These are phyloP conservation scores for Arctium lappa DNA, from an alignment of 129 eudicot species.

Conservation along the genomic window DNA sequence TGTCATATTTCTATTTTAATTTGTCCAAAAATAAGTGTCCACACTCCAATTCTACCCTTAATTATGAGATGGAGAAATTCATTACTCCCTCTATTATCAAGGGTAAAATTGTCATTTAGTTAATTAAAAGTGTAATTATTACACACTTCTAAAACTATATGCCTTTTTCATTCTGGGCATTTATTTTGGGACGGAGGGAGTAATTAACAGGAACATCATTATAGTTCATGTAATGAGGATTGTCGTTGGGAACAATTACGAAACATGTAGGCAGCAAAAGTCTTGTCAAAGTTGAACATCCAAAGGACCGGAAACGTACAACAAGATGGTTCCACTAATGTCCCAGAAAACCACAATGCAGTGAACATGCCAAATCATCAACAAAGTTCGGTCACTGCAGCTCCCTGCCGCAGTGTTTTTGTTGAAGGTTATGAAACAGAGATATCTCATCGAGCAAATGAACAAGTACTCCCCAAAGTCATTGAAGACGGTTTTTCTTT, in stretches of 20 bases:
- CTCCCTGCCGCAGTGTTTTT: constrained; percentile 2
- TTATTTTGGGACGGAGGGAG: background rate
- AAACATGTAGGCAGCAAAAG: constrained; percentile 56
- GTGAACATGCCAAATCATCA: constrained; percentile 6
- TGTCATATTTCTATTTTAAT: background rate
- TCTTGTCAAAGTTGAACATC: constrained; percentile 50
- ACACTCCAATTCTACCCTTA: background rate
- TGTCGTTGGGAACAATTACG: constrained; percentile 6
- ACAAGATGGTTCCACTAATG: constrained; percentile 23
- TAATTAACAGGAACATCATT: background rate
- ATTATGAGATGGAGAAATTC: background rate
- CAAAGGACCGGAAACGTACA: constrained; percentile 31
- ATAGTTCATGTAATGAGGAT: background rate
- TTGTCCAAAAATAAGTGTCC: background rate
- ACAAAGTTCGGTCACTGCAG: constrained; percentile 10
- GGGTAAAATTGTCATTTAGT: background rate
- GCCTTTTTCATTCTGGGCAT: background rate
- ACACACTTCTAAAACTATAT: background rate
- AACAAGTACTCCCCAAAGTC: constrained; percentile 18
- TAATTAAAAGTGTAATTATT: background rate
- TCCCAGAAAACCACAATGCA: constrained; percentile 17
- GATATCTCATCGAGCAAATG: constrained; percentile 19
- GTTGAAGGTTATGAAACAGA: constrained; percentile 17
- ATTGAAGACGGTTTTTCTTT: constrained; percentile 25
- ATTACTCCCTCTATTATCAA: background rate